phyloP scores from a whole-genome alignment of 2,329 filamentous ascomycete species.

The Westerdykella ornata region DNA sequence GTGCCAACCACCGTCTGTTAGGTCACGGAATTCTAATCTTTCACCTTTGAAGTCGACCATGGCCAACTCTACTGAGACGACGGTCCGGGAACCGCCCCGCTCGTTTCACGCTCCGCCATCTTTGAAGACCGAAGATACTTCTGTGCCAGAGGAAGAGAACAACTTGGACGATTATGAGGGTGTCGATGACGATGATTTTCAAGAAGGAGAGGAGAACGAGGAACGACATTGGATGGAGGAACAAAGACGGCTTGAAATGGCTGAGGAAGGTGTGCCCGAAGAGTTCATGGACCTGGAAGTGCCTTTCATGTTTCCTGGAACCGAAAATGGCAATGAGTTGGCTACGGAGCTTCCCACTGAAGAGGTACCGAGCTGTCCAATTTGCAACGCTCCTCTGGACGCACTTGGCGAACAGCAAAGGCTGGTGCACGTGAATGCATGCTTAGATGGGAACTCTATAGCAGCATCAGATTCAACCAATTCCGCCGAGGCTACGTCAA shows the following conservation, averaged over 20 bases:
- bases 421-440: slow-evolving; percentile 83
- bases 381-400: slow-evolving; percentile 62
- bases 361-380: slow-evolving; percentile 55
- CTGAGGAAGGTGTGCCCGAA: slow-evolving; percentile 40
- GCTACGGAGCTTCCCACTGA: neutral
- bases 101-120: slow-evolving; percentile 12
- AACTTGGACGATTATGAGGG: slow-evolving; percentile 50
- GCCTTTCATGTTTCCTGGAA: slow-evolving; percentile 25
- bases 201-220: slow-evolving; percentile 47
- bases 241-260: slow-evolving; percentile 51
- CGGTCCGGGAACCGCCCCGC: neutral
- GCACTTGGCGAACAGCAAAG: slow-evolving; percentile 57
- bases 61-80: neutral
- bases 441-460: slow-evolving; percentile 73
- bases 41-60: neutral
- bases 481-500: slow-evolving; percentile 5
- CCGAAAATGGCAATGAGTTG: slow-evolving; percentile 8
- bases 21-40: neutral
- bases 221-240: slow-evolving; percentile 65
- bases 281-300: slow-evolving; percentile 51
- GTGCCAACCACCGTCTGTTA: too few relatives aligned
- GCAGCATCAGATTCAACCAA: slow-evolving; percentile 42
- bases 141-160: slow-evolving; percentile 36
- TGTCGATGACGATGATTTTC: slow-evolving; percentile 56
- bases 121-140: slow-evolving; percentile 46